Evolutionary conservation across 2,329 filamentous ascomycete species (phyloP).

Genomic region (Verticillium longisporum): DNA sequence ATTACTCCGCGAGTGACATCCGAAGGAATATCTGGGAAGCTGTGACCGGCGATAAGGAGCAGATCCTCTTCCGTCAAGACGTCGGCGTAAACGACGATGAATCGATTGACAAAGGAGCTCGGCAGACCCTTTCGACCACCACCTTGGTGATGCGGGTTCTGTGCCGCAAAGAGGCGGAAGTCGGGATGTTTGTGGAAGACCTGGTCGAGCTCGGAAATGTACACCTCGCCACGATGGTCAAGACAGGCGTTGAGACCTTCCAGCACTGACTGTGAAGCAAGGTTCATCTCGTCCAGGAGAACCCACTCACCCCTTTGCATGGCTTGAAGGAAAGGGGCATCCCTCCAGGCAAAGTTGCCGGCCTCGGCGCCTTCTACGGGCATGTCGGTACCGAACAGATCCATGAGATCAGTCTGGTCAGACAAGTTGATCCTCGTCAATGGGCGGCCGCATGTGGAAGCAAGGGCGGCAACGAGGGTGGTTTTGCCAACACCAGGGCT

Average conservation of each 20-base stretch:
- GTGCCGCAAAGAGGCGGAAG: slow-evolving; percentile 93
- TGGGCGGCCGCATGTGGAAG: slow-evolving; percentile 70
- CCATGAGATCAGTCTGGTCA: slow-evolving; percentile 96
- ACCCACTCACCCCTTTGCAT: slow-evolving; percentile 99
- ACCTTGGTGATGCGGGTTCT: slow-evolving; percentile 96
- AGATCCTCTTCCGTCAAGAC: slow-evolving; percentile 78
- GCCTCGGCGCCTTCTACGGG: slow-evolving; percentile 88
- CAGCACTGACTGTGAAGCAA: slow-evolving; percentile 92
- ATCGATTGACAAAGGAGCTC: slow-evolving; percentile 94
- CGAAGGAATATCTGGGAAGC: slow-evolving; percentile 59
- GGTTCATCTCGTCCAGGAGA: slow-evolving; percentile 94
- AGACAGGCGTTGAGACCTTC: slow-evolving; percentile 95
- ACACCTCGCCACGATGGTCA: slow-evolving; percentile 92
- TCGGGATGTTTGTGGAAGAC: slow-evolving; percentile 83
- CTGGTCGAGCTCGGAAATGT: slow-evolving; percentile 90
- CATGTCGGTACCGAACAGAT: slow-evolving; percentile 93
- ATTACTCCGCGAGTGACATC: slow-evolving; percentile 63
- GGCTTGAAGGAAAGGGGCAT: slow-evolving; percentile 89
- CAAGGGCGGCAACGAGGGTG: slow-evolving; percentile 79
- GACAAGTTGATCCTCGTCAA: slow-evolving; percentile 94
- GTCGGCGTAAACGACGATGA: slow-evolving; percentile 96
- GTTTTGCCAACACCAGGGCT: slow-evolving; percentile 99
- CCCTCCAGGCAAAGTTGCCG: slow-evolving; percentile 89
- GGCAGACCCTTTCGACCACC: slow-evolving; percentile 92
- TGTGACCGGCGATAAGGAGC: slow-evolving; percentile 69